Percentiles rank a stretch among this genome's conserved stretches.
Conservation (phyloP, 2,329 filamentous ascomycete species). For the Stromatinia cepivora region DNA sequence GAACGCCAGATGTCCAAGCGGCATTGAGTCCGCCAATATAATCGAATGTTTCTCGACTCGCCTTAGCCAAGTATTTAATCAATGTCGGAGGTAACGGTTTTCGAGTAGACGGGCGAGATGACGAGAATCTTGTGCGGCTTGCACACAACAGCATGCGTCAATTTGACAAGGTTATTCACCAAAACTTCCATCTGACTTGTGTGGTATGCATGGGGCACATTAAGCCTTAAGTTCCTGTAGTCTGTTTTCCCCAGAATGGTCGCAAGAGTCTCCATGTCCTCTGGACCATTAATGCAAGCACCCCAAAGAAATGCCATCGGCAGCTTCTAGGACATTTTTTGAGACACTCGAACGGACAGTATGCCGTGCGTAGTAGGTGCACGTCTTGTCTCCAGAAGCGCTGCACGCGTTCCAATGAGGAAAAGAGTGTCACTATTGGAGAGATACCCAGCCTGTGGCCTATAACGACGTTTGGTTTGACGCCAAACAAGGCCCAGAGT, state of each 20-base stretch:
- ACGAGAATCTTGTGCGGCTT: neutral
- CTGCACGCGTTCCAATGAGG: slow-evolving; percentile 66
- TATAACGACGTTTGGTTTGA: slow-evolving; percentile 54
- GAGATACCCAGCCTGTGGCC: slow-evolving; percentile 66
- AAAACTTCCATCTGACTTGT: slow-evolving; percentile 60
- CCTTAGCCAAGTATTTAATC: slow-evolving; percentile 62
- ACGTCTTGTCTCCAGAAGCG: slow-evolving; percentile 64
- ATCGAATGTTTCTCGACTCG: slow-evolving; percentile 65
- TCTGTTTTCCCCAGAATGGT: slow-evolving; percentile 40
- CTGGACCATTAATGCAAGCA: slow-evolving; percentile 8
- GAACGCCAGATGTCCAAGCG: slow-evolving; percentile 55
- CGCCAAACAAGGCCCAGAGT: slow-evolving; percentile 56
- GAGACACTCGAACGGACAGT: slow-evolving; percentile 48
- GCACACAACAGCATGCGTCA: slow-evolving; percentile 43
- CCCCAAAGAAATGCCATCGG: neutral
- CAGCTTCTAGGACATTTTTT: slow-evolving; percentile 70
- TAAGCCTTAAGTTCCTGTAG: slow-evolving; percentile 60
- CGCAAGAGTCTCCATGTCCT: neutral
- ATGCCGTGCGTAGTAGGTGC: slow-evolving; percentile 65
- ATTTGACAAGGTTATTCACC: slow-evolving; percentile 43
- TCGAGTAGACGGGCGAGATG: neutral
- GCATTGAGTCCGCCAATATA: slow-evolving; percentile 58
- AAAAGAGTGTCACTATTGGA: slow-evolving; percentile 71
- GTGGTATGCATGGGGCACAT: slow-evolving; percentile 66
- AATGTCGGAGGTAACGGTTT: slow-evolving; percentile 46